Evolutionary conservation across 1,284 basidiomycete species (phyloP), one percentile per base, ranked within the genome.

Genomic region (Caloboletus inedulis): DNA sequence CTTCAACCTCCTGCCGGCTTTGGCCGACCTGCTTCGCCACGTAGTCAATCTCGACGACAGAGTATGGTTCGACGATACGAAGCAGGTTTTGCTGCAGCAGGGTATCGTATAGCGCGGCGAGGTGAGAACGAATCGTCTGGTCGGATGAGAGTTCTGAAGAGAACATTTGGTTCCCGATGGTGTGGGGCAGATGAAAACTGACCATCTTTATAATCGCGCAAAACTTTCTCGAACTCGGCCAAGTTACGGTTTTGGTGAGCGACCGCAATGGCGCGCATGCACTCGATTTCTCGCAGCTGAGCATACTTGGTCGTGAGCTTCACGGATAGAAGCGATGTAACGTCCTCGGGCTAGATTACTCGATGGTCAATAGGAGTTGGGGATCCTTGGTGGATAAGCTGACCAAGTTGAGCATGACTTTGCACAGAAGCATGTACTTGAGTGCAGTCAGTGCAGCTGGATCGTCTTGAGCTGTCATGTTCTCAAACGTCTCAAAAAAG

Each of bases 401-500:
- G 56, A 94, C 93, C 62, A 95, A 70, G 64, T 94, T 94, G 62
- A 98, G 79, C 96, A 99, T 99, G 67, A 98, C 89, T 72, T 98
- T 98, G 74, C 96, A 98, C 43, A 98, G 74, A 13, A 98, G 78
- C 94, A 98, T 97, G 73, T 98, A 98, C 73, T 98, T 98, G 59
- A 99, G 77, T 10, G 94, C 93, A 4, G 82, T 81, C n/a, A 96
- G 76, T 1, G 94, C 84, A 16, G 71, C 69, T 3, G 89, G 85
- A 57, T 92, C 88, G 2, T 91, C 94, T 63, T 87, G 82, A 4
- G 79, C 62, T 48, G 78, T 80, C 58, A 89, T 65, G 59, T 81
- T 86, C 69, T 99, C 96, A 59, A 98, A 96, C 3, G 94, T 89
- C 72, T 99, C 96, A 62, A 93, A 95, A 74, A 98, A 98, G 77